These are phyloP conservation scores for Solanum stenotomum DNA, from an alignment of 257 asterid genomes.

Conservation along the genomic window DNA sequence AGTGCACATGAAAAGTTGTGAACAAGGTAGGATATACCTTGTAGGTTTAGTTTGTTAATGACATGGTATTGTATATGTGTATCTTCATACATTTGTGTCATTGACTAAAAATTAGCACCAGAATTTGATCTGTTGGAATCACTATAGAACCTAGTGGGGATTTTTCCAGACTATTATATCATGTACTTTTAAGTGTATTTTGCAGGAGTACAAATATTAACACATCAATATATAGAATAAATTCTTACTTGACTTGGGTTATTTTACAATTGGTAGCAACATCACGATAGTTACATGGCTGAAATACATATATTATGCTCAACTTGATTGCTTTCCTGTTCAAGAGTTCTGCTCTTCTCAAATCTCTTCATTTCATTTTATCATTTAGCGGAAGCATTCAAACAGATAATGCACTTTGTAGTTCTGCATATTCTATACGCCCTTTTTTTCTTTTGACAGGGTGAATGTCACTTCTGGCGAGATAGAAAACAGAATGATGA, in stretches of 20 bases:
- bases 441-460: conserved; percentile 19
- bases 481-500: conserved; percentile 64
- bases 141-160: neutral
- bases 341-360: neutral
- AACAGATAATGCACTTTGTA: neutral
- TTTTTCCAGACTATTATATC: neutral
- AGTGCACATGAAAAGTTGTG: neutral
- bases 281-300: neutral
- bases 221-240: neutral
- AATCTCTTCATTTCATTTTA: neutral
- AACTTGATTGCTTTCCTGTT: neutral
- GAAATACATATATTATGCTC: neutral
- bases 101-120: neutral
- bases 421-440: neutral
- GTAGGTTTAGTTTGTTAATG: neutral
- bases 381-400: neutral
- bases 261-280: neutral
- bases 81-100: neutral
- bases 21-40: neutral
- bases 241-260: neutral
- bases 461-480: conserved; percentile 56
- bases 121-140: neutral
- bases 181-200: neutral
- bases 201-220: neutral
- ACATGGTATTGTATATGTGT: neutral